Conservation (phyloP, 176 grass and related monocot genomes). For the Aegilops longissima region DNA sequence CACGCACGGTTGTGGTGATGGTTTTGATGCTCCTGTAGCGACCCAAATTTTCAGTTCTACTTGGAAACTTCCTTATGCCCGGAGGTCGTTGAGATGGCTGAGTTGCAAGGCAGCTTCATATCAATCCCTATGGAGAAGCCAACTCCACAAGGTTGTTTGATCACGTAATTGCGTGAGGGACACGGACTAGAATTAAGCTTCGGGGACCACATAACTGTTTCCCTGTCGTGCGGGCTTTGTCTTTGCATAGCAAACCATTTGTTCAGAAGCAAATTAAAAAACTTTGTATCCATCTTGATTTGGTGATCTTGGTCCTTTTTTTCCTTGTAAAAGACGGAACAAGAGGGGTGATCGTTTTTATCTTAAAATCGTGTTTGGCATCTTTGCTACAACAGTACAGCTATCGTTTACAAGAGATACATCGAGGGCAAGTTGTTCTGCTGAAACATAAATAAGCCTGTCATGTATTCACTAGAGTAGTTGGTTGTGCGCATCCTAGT, state of each 20-base stretch:
- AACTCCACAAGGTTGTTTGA: not conserved
- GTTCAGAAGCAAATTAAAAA: no score
- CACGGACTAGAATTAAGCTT: not conserved
- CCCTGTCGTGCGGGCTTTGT: conserved; percentile 30
- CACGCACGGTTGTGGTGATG: not conserved
- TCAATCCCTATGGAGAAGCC: not conserved
- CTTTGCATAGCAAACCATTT: not conserved
- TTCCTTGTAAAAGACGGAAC: not conserved
- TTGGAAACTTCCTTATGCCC: not conserved
- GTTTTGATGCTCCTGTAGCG: not conserved
- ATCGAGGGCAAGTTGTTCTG: not conserved
- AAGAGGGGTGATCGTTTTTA: not conserved
- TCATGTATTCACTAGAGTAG: not conserved
- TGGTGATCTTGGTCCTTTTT: not conserved
- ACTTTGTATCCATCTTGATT: not conserved
- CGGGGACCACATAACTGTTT: not conserved
- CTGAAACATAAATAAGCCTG: not conserved
- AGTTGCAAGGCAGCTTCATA: not conserved
- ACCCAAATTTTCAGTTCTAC: not conserved
- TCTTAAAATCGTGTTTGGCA: not conserved
- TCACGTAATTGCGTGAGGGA: conserved; percentile 31
- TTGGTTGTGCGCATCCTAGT: no score
- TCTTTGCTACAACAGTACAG: not conserved
- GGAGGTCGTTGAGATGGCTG: not conserved
- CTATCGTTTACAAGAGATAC: not conserved